Evolutionary conservation across 306 rosid species (phyloP), one percentile per base, ranked within the genome.

Genomic region (Glycine tomentella): DNA sequence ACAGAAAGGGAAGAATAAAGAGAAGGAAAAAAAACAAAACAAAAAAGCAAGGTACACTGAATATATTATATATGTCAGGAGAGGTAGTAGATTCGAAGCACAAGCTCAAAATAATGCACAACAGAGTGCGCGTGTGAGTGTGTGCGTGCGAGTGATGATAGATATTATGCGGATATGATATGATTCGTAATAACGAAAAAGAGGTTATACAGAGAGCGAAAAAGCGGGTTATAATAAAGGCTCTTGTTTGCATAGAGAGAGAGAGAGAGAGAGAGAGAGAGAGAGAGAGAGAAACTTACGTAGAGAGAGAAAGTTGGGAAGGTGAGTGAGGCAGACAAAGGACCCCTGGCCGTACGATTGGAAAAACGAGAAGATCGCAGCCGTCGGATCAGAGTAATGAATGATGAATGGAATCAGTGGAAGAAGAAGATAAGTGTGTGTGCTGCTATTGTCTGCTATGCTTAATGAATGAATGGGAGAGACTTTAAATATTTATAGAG

Each of bases 361-460:
- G 81, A 72, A 86, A 84, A 84, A 86, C 80, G 86, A 86, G 84
- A 82, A 87, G 92, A 95, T 88, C 88, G 85, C 58, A 79, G 89
- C 90, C 99, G 97, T 90, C 80, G 88, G 93, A 94, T 91, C 87
- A 89, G 87, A 88, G 82, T 67, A 68, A 78, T 70, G 80, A 80
- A 72, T 63, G 51, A 57, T 80, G 84, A 80, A 53, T 80, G 87
- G 62, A 72, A 82, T 82, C 65, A 70, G 86, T 81, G 85, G n/a
- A n/a, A n/a, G 88, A 66, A 69, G 82, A 76, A 63, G 82, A 61
- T 49, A 70, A 81, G 75, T 79, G 77, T 15, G n/a, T n/a, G 3
- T 74, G 53, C 31, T 25, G 31, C 31, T 25, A 25, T 2, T 25
- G 31, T 25, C 31, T 25, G 31, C 31, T 25, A 25, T 25, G 31